Evolutionary conservation across 345 rosid species (phyloP), one percentile per base, ranked within the genome.

Genomic region (Sisymbrium altissimum): DNA sequence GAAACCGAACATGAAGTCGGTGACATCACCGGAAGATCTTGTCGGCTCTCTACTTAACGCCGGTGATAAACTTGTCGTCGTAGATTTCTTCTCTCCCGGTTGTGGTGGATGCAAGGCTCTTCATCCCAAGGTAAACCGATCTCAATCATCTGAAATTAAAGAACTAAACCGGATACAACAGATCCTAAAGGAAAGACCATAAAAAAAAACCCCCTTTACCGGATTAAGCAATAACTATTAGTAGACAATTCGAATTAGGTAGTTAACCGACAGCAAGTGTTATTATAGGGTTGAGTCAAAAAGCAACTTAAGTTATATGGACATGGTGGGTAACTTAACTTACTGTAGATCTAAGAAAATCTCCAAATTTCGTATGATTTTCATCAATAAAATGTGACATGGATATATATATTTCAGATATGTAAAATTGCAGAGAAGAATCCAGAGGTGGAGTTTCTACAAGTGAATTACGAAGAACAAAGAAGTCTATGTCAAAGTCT

Each of bases 41-140:
- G 96, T 87, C 52, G 84, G 79, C 18, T 82, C 88, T 66, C 85
- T 90, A 25, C 14, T 59, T 23, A 81, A 79, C 55, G 85, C 91
- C 6, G 96, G 95, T 36, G 95, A 90, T 76, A 83, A 87, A 64
- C 90, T 92, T 39, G 88, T 89, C 8, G 69, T 92, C n/a, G 87
- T 92, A 29, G 89, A 84, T 80, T 92, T 92, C 86, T 89, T 89
- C 80, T 89, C 97, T 25, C 97, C 96, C 8, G 89, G 96, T 5
- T 92, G 96, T 63, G 95, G 98, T 71, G 96, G 98, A 66, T 92
- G 98, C 81, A 92, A 75, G 76, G 84, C 91, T 78, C 92, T 92
- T 56, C 95, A 92, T 75, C 94, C 96, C 49, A 92, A 92, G 87
- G 94, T 89, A 81, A 69, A 49, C 62, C n/a, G 9, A 17, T 38